These are phyloP conservation scores for Cytospora piceicola DNA, from an alignment of 2,329 filamentous ascomycete species.

Conservation along the genomic window DNA sequence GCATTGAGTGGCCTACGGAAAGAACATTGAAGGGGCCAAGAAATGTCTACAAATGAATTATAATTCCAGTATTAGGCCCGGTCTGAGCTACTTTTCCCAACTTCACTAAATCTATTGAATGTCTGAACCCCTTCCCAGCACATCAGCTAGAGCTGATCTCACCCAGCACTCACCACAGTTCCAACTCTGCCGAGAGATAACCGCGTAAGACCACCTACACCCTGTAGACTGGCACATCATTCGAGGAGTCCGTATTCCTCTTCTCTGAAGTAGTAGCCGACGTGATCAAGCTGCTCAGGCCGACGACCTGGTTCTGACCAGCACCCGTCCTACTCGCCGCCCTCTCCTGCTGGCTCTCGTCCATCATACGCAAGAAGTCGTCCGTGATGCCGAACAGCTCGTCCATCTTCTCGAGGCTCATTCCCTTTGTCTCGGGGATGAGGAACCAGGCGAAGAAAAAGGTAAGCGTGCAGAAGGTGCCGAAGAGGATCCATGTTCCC, in stretches of 20 bases:
- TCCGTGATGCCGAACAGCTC: conserved; percentile 64
- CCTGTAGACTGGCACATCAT: conserved; percentile 10
- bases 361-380: conserved; percentile 42
- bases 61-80: neutral
- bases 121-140: neutral
- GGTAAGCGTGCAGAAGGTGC: conserved; percentile 67
- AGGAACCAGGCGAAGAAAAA: conserved; percentile 69
- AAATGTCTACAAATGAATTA: neutral
- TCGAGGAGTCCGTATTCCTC: conserved; percentile 10
- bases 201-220: neutral
- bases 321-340: conserved; percentile 16
- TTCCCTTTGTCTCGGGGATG: conserved; percentile 72
- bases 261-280: conserved; percentile 4
- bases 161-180: neutral
- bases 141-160: neutral
- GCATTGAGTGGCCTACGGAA: neutral
- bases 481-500: conserved; percentile 72
- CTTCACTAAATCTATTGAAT: neutral
- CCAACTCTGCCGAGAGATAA: neutral
- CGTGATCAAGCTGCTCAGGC: neutral
- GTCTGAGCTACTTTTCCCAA: neutral
- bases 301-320: neutral
- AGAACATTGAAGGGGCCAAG: neutral
- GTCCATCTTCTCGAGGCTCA: conserved; percentile 66
- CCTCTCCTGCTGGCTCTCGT: conserved; percentile 30